Base-by-base conservation (phyloP, 2,329 filamentous ascomycete genomes). In the Talaromyces sp. region DNA sequence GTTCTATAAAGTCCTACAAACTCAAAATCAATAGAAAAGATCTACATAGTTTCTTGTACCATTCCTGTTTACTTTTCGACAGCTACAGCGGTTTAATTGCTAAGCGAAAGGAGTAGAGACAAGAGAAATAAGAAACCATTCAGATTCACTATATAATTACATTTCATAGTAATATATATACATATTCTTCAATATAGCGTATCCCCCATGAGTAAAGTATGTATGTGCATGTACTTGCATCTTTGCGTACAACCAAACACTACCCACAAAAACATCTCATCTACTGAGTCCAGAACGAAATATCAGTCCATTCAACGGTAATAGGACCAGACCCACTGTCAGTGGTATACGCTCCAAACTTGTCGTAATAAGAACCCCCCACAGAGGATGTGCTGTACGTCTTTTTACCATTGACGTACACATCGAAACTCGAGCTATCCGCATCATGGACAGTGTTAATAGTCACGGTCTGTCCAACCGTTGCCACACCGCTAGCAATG, bases 401-500 rank as follows among this genome's bases (percentile, higher is more conserved):
- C 50, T 60, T 36, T 14, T 60, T 23, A 10, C 57, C 57, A 54
- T 60, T 60, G 57, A 60, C 50, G 34, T 60, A 60, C 33, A 60
- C 57, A 44, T 60, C 51, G 57, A 40, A 60, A 5, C 16, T 23
- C 50, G 51, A 50, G 10, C 40, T 60, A 55, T 60, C 27, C 31
- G 57, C 57, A 60, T 60, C 57, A 36, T 60, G 57, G 34, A 60
- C 40, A 47, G 57, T 60, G 50, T 60, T 60, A 18, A 60, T 44
- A 28, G 57, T 60, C 8, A 60, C 57, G 47, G 57, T 60, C 27
- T 47, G 16, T 44, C 57, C 57, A n/a, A 60, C 50, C 27, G 50
- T 55, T 14, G 57, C 57, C 50, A 60, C 57, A 50, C 57, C 57
- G 28, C 50, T 55, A 34, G 57, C 57, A 33, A 60, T 55, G 34